Conservation (phyloP, 306 rosid species). For the Casuarina equisetifolia region DNA sequence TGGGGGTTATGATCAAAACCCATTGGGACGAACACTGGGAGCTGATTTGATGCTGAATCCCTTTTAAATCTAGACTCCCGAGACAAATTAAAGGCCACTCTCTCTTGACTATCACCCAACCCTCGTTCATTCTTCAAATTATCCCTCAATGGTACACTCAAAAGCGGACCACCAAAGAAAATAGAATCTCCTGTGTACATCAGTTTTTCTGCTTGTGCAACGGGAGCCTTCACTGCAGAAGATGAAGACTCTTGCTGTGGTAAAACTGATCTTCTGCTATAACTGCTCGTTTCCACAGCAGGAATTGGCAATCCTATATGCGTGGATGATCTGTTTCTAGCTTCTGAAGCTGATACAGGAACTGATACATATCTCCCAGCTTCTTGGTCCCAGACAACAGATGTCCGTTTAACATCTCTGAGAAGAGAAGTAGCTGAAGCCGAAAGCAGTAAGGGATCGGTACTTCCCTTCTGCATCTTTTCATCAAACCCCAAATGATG, state of each 20-base stretch:
- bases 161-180: constrained; percentile 87
- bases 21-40: constrained; percentile 89
- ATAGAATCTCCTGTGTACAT: constrained; percentile 92
- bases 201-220: constrained; percentile 64
- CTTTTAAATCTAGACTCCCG: constrained; percentile 78
- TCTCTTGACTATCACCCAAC: constrained; percentile 52
- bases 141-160: constrained; percentile 71
- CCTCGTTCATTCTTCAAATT: constrained; percentile 57
- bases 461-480: constrained; percentile 56
- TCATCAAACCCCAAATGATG: constrained; percentile 66
- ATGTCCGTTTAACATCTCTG: constrained; percentile 84
- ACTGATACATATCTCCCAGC: constrained; percentile 95
- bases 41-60: constrained; percentile 80
- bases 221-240: constrained; percentile 50
- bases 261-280: constrained; percentile 48
- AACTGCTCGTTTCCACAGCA: constrained; percentile 53
- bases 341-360: constrained; percentile 75
- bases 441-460: constrained; percentile 67
- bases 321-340: constrained; percentile 56
- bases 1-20: constrained; percentile 55
- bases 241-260: constrained; percentile 56
- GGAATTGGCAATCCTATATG: constrained; percentile 52
- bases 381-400: constrained; percentile 99
- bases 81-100: constrained; percentile 46
- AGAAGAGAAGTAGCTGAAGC: constrained; percentile 70